Evolutionary conservation across 768 basidiomycete species (phyloP).

Genomic region (Tylopilus cervinicoccineus): DNA sequence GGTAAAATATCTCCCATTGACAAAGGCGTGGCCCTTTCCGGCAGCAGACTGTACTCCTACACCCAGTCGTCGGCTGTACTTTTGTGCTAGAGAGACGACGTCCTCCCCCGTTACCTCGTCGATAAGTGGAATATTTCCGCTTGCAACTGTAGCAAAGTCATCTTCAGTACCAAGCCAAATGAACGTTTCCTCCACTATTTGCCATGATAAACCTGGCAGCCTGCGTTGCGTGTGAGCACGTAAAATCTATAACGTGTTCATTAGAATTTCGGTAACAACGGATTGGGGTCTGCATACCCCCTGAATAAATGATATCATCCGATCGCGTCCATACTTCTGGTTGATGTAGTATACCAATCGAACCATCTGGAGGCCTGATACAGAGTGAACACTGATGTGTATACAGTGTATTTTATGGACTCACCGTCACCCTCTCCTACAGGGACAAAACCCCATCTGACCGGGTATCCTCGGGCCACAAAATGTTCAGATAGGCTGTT

Average conservation of each 20-base stretch:
- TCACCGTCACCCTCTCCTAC: slow-evolving; percentile 44
- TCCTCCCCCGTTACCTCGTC: slow-evolving; percentile 29
- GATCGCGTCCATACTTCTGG: slow-evolving; percentile 55
- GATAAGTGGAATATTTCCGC: slow-evolving; percentile 18
- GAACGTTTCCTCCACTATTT: slow-evolving; percentile 38
- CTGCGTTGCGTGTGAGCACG: slow-evolving; percentile 33
- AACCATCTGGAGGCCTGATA: slow-evolving; percentile 63
- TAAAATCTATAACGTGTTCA: slow-evolving; percentile 32
- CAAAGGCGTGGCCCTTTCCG: slow-evolving; percentile 65
- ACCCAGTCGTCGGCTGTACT: slow-evolving; percentile 58
- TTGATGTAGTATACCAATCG: slow-evolving; percentile 66
- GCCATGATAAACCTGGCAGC: slow-evolving; percentile 40
- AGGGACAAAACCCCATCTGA: slow-evolving; percentile 85
- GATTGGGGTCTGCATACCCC: slow-evolving; percentile 34
- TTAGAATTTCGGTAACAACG: not conserved
- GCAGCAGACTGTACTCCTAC: slow-evolving; percentile 34
- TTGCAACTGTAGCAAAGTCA: slow-evolving; percentile 40
- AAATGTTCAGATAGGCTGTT: slow-evolving; percentile 61
- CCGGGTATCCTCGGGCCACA: slow-evolving; percentile 68
- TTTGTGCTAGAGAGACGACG: slow-evolving; percentile 41
- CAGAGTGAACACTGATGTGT: not conserved
- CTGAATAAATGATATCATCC: slow-evolving; percentile 58
- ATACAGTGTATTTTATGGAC: slow-evolving; percentile 4
- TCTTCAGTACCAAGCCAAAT: slow-evolving; percentile 32
- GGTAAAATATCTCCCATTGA: slow-evolving; percentile 81